These are phyloP conservation scores for Lentinula guzmanii DNA, from an alignment of 768 basidiomycete species.

Conservation along the genomic window DNA sequence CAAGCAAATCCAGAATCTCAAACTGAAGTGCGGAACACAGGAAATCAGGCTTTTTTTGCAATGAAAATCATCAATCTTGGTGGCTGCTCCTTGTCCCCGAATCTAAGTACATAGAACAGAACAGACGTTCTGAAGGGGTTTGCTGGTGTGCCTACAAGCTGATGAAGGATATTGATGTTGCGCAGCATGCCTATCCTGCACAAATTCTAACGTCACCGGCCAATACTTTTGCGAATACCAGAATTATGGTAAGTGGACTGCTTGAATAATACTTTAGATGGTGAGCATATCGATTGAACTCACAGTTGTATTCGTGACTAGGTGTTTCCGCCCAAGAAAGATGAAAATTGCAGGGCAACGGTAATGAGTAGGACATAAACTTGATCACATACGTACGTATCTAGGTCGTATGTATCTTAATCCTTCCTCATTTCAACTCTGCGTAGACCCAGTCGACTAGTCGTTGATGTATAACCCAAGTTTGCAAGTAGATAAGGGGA, in stretches of 20 bases:
- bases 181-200: slow-evolving; percentile 22
- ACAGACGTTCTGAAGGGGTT: no score
- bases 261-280: slow-evolving; percentile 67
- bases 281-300: slow-evolving; percentile 16
- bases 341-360: no score
- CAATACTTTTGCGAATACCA: slow-evolving; percentile 12
- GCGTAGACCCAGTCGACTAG: slow-evolving; percentile 75
- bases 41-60: slow-evolving; percentile 34
- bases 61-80: no score
- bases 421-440: slow-evolving; percentile 65
- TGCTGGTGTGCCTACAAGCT: slow-evolving; percentile 50
- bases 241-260: slow-evolving; percentile 66
- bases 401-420: slow-evolving; percentile 60
- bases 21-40: no score
- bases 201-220: slow-evolving; percentile 3
- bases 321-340: slow-evolving; percentile 70
- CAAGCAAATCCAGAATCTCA: no score
- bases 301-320: not conserved
- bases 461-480: slow-evolving; percentile 72
- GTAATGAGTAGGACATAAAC: no score
- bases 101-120: no score
- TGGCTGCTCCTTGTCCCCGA: no score
- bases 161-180: slow-evolving; percentile 84
- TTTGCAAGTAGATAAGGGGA: slow-evolving; percentile 64
- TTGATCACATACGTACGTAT: not conserved